phyloP scores from a whole-genome alignment of 2,329 filamentous ascomycete species.

The Harringtonia lauricola region DNA sequence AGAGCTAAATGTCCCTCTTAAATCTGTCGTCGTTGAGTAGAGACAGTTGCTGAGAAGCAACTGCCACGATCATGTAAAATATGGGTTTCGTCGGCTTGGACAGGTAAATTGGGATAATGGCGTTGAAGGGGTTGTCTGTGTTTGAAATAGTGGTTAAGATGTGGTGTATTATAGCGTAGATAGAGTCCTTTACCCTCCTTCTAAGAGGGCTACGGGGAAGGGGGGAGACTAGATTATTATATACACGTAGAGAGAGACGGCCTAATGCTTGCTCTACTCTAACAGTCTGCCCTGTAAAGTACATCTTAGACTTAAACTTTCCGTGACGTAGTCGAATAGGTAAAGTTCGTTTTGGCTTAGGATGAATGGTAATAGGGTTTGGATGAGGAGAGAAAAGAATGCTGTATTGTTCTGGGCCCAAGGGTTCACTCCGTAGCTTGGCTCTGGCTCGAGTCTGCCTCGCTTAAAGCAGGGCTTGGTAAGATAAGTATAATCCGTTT shows the following conservation, averaged over 20 bases:
- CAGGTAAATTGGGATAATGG: neutral
- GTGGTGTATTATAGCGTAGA: too few relatives aligned
- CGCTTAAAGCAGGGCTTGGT: too few relatives aligned
- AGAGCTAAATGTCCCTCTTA: neutral
- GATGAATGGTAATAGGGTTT: neutral
- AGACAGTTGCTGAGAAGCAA: neutral
- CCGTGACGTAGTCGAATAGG: conserved; percentile 1
- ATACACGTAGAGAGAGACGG: too few relatives aligned
- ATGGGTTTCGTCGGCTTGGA: neutral
- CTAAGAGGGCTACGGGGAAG: too few relatives aligned
- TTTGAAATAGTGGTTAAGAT: neutral
- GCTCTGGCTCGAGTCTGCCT: too few relatives aligned
- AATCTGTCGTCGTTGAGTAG: neutral
- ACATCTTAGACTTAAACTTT: neutral
- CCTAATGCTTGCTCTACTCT: too few relatives aligned
- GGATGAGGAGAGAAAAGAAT: neutral
- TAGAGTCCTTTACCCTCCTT: too few relatives aligned
- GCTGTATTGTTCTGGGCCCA: neutral
- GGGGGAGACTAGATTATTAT: too few relatives aligned
- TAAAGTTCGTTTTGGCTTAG: neutral
- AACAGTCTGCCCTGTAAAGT: too few relatives aligned
- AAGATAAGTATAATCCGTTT: too few relatives aligned
- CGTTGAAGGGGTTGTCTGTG: neutral
- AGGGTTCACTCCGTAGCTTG: neutral
- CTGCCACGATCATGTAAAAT: neutral